A percentile compares a stretch with the other conserved stretches of the same genome.
phyloP scores from a whole-genome alignment of 2,329 filamentous ascomycete genomes.

The Myriosclerotinia scirpicola region DNA sequence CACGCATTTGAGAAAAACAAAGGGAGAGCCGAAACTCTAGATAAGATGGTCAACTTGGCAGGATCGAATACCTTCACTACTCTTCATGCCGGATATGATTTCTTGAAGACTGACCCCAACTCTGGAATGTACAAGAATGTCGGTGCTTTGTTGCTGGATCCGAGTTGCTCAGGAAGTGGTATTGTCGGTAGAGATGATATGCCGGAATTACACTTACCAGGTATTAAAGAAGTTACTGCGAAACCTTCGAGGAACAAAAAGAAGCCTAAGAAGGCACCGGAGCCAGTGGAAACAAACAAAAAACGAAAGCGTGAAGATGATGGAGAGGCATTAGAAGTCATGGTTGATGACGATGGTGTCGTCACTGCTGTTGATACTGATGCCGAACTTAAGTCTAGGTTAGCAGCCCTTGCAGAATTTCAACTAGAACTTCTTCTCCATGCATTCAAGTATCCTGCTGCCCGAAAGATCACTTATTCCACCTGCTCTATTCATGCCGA shows the following conservation, averaged over 20 bases:
- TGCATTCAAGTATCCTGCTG: conserved; percentile 77
- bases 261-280: conserved; percentile 32
- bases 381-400: conserved; percentile 60
- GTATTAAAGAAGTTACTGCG: conserved; percentile 30
- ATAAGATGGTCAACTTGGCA: conserved; percentile 80
- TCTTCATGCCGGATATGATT: conserved; percentile 76
- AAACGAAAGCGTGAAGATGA: conserved; percentile 40
- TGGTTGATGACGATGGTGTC: conserved; percentile 58
- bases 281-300: conserved; percentile 29
- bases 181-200: conserved; percentile 87
- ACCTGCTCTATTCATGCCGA: conserved; percentile 86
- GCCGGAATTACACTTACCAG: conserved; percentile 63
- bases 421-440: conserved; percentile 81
- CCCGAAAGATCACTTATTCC: conserved; percentile 79
- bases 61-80: conserved; percentile 66
- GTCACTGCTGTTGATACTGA: conserved; percentile 53
- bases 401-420: conserved; percentile 74
- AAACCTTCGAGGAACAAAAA: conserved; percentile 38
- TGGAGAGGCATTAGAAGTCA: conserved; percentile 34
- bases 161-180: conserved; percentile 92
- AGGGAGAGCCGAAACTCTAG: conserved; percentile 69
- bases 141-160: conserved; percentile 81
- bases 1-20: conserved; percentile 79
- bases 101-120: conserved; percentile 70
- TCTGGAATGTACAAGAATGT: conserved; percentile 65